These are phyloP conservation scores for Andrographis paniculata DNA, from an alignment of 305 asterid species.

Conservation along the genomic window DNA sequence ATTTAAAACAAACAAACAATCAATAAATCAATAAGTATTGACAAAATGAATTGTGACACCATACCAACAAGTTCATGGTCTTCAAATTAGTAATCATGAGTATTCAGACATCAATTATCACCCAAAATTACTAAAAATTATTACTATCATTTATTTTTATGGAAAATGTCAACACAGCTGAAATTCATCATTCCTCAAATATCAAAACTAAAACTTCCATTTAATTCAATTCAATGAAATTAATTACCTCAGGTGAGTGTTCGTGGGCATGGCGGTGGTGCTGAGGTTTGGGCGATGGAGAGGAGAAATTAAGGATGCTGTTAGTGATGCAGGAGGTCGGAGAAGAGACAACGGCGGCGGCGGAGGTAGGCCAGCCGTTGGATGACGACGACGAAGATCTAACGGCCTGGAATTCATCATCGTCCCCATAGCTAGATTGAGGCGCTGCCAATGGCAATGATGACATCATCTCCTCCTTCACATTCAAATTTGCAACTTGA, in stretches of 20 bases:
- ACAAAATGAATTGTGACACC: too few relatives aligned
- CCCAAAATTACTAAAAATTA: conserved; percentile 18
- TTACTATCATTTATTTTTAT: conserved; percentile 10
- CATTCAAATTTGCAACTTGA: conserved; percentile 39
- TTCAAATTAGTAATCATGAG: conserved; percentile 20
- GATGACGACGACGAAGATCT: too few relatives aligned
- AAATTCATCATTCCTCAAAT: too few relatives aligned
- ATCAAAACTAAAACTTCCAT: too few relatives aligned
- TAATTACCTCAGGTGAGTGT: conserved; percentile 53
- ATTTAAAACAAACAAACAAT: too few relatives aligned
- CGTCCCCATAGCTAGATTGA: conserved; percentile 18
- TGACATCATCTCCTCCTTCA: conserved; percentile 35
- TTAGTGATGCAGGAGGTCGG: conserved; percentile 52
- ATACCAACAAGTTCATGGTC: too few relatives aligned
- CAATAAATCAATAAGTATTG: too few relatives aligned
- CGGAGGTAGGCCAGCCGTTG: conserved; percentile 22
- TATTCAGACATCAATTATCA: conserved; percentile 24
- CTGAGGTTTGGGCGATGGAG: conserved; percentile 14
- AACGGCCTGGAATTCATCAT: conserved; percentile 21
- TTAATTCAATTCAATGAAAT: not conserved
- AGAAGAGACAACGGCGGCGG: conserved; percentile 30
- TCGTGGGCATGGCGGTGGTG: conserved; percentile 35
- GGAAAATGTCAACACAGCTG: not conserved
- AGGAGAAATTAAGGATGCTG: conserved; percentile 48
- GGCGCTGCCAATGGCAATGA: not conserved